Evolutionary conservation across 2,329 filamentous ascomycete species (phyloP), one percentile per base, ranked within the genome.

Genomic region (Neopestalotiopsis sp.): DNA sequence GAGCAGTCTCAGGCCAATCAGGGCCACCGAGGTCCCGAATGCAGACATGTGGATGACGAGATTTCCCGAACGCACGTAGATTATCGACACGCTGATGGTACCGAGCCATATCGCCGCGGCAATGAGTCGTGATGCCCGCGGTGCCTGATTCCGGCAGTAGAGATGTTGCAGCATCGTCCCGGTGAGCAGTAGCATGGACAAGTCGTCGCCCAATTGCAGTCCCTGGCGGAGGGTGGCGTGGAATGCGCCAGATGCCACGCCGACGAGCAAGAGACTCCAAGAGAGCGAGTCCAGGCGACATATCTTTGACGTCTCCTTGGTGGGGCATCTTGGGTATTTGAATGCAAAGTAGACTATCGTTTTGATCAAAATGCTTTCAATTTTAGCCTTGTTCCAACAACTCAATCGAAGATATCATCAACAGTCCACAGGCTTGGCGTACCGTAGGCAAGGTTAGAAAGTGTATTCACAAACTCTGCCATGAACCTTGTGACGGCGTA

Each of bases 181-280:
- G 28, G 82, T 83, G 4, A 89, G 81, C 13, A 86, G 77, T 38
- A 89, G 82, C 88, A 89, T 89, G 67, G 86, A 85, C n/a, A 89
- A 78, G 72, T 90, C 88, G 72, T 90, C 88, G 71, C 82, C 83
- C 69, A 83, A 84, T 71, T 85, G 80, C 5, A 82, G 74, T 1
- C 74, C 74, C 63, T 83, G 81, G 66, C 79, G 82, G 20, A 85
- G 78, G 7, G 81, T 81, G 40, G 82, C 83, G 71, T 86, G 84
- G 72, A 82, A 86, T 12, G 80, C 65, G 63, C 81, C 80, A 1
- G 84, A 86, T 32, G 77, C 77, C 57, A 84, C 64, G 66, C 84
- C 84, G 42, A 85, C 78, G 6, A 79, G 56, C 42, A 84, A 71
- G 38, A 84, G 79, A 4, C 81, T 78, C 30, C 80, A 13, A 28